Conservation (phyloP, 495 filamentous ascomycete genomes). For the Viridothelium virens region DNA sequence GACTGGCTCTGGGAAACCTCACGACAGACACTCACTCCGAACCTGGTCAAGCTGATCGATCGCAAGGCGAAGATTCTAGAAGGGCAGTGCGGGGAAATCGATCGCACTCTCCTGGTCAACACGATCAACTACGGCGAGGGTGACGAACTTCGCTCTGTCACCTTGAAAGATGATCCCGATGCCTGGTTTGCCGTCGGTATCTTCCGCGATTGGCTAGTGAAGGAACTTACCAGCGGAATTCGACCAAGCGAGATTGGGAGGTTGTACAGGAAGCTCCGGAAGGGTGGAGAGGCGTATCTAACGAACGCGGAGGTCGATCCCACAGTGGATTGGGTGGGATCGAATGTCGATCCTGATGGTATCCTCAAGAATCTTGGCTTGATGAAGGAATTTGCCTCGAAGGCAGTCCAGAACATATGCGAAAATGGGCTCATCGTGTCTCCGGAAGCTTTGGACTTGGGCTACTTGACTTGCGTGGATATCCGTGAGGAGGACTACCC, state of each 20-base stretch:
- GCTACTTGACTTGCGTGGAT: constrained; percentile 29
- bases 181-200: constrained; percentile 25
- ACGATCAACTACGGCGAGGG: constrained; percentile 16
- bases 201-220: constrained; percentile 26
- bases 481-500: constrained; percentile 16
- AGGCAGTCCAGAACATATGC: constrained; percentile 23
- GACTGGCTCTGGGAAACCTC: constrained; percentile 21
- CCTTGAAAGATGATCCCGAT: constrained; percentile 13
- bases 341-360: constrained; percentile 14
- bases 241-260: constrained; percentile 12
- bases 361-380: constrained; percentile 19
- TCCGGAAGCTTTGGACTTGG: constrained; percentile 19
- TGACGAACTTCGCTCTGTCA: background rate
- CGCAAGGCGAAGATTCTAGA: constrained; percentile 18
- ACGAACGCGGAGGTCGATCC: constrained; percentile 18
- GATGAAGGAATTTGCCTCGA: constrained; percentile 25
- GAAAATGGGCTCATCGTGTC: constrained; percentile 25
- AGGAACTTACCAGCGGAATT: constrained; percentile 11
- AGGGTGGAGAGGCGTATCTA: constrained; percentile 23
- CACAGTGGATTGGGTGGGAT: constrained; percentile 7
- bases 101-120: constrained; percentile 25
- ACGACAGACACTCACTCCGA: constrained; percentile 10
- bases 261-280: constrained; percentile 22
- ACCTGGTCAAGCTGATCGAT: constrained; percentile 19
- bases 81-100: constrained; percentile 11